A percentile compares a stretch with the other conserved stretches of the same genome.
Conservation (phyloP, 1,284 basidiomycete genomes). For the Malassezia slooffiae region DNA sequence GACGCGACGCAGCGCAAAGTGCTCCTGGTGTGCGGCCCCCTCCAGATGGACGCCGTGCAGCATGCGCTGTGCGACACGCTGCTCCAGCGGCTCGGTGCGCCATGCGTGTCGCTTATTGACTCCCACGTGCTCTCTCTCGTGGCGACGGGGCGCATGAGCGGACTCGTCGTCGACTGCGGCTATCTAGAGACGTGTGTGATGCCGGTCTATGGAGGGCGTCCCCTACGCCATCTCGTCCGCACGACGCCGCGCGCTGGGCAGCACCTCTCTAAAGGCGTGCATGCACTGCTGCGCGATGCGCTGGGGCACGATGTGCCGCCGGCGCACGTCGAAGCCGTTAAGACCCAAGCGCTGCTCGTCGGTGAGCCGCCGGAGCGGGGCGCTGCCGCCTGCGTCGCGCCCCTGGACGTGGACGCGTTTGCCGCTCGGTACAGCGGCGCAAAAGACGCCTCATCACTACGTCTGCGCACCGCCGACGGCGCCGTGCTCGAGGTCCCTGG, state of each 20-base stretch:
- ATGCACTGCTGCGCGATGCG: constrained; percentile 11
- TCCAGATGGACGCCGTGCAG: constrained; percentile 74
- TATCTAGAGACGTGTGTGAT: constrained; percentile 76
- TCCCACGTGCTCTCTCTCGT: constrained; percentile 73
- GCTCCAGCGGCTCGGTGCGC: constrained; percentile 60
- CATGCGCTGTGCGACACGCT: constrained; percentile 72
- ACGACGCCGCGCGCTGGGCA: constrained; percentile 23
- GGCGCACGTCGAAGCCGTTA: constrained; percentile 24
- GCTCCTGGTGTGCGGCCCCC: constrained; percentile 76
- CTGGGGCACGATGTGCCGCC: background rate
- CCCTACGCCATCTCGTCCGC: constrained; percentile 13
- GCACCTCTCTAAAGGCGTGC: constrained; percentile 18
- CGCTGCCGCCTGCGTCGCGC: background rate
- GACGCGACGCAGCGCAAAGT: constrained; percentile 89
- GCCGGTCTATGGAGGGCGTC: constrained; percentile 52
- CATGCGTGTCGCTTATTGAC: constrained; percentile 67
- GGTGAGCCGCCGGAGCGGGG: background rate
- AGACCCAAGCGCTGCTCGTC: constrained; percentile 31
- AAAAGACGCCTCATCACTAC: background rate
- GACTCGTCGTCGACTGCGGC: constrained; percentile 82
- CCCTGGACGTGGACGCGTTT: constrained; percentile 4
- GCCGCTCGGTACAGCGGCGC: background rate
- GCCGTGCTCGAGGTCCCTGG: constrained; percentile 78
- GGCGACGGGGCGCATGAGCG: constrained; percentile 74
- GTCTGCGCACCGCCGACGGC: constrained; percentile 47